A percentile compares a stretch with the other conserved stretches of the same genome.
Evolutionary conservation across 202 grass and related monocot genomes (phyloP).

Genomic region (Setaria viridis): DNA sequence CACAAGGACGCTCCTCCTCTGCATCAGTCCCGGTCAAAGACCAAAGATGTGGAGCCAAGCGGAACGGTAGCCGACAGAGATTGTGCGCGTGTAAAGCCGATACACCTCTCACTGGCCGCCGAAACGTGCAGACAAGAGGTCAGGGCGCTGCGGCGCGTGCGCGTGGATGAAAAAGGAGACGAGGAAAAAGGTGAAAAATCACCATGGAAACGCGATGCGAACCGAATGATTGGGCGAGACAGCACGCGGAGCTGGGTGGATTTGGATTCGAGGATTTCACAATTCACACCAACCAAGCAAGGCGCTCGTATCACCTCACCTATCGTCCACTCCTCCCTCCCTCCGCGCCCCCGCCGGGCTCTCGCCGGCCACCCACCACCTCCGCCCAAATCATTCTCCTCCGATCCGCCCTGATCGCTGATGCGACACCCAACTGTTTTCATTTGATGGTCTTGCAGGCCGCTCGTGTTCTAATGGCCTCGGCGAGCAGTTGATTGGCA

Average conservation of each 20-base stretch:
- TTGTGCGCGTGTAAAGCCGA: conserved; percentile 38
- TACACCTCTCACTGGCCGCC: not conserved
- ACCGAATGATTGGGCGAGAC: conserved; percentile 41
- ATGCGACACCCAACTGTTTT: not conserved
- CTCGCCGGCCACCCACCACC: not conserved
- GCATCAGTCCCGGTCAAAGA: conserved; percentile 11
- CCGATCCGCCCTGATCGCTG: not conserved
- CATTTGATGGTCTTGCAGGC: not conserved
- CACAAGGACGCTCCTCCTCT: not conserved
- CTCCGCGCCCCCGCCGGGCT: not conserved
- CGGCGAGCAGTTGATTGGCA: not conserved
- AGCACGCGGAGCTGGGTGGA: conserved; percentile 10
- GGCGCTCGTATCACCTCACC: too few species aligned
- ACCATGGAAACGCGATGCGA: conserved; percentile 30
- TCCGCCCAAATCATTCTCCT: conserved; percentile 15
- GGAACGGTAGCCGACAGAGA: conserved; percentile 1
- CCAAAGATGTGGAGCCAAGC: not conserved
- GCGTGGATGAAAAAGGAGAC: not conserved
- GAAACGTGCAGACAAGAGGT: conserved; percentile 11
- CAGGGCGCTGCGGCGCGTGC: not conserved
- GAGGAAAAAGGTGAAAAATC: not conserved
- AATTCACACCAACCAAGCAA: too few species aligned
- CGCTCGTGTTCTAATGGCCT: not conserved
- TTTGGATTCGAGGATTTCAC: not conserved
- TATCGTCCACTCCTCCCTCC: not conserved